Percentiles rank a stretch among this genome's conserved stretches.
Evolutionary conservation across 768 basidiomycete species (phyloP).

Genomic region (Russula emetica): DNA sequence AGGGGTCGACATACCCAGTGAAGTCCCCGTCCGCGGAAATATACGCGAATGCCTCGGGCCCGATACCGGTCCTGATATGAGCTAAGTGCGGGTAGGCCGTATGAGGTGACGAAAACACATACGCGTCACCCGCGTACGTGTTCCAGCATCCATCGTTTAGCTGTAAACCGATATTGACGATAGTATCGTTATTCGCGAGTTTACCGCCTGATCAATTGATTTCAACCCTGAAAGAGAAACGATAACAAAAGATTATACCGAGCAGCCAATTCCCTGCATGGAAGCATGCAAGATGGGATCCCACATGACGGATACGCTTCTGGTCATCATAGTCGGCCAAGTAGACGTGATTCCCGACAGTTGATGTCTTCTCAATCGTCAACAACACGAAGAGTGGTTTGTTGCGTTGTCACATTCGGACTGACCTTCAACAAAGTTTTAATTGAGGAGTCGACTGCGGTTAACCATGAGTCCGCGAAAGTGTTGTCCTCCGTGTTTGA

Average conservation of each 20-base stretch:
- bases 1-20: conserved; percentile 46
- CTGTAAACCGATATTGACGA: conserved; percentile 55
- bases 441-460: conserved; percentile 71
- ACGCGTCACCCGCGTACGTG: conserved; percentile 70
- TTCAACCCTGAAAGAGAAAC: neutral
- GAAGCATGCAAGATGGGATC: conserved; percentile 74
- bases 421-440: conserved; percentile 51
- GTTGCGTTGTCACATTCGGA: neutral
- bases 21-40: conserved; percentile 58
- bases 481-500: conserved; percentile 59
- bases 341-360: conserved; percentile 57
- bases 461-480: conserved; percentile 64
- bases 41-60: conserved; percentile 66
- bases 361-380: conserved; percentile 47
- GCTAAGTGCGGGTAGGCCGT: neutral
- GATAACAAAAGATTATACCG: conserved; percentile 37
- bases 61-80: conserved; percentile 62
- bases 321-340: conserved; percentile 58
- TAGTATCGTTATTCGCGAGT: conserved; percentile 64
- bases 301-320: conserved; percentile 44
- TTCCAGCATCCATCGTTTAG: conserved; percentile 77
- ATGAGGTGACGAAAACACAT: conserved; percentile 28
- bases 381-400: neutral
- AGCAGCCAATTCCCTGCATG: conserved; percentile 73
- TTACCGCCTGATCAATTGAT: conserved; percentile 48